These are phyloP conservation scores for Misopates orontium DNA, from an alignment of 257 asterid genomes.

Conservation along the genomic window DNA sequence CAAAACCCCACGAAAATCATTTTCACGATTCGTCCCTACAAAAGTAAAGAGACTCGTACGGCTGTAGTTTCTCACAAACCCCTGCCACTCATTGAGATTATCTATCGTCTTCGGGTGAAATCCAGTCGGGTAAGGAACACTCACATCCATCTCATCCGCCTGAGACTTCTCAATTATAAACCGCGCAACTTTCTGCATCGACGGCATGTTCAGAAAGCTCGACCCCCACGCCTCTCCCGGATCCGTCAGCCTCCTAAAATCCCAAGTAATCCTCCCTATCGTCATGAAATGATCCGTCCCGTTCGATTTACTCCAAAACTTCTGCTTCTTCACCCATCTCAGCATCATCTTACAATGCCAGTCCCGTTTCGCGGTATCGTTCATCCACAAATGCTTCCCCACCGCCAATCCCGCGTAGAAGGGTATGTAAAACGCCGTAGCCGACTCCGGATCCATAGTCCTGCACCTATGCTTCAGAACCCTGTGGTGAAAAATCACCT, in stretches of 20 bases:
- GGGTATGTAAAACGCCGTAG: constrained; percentile 91
- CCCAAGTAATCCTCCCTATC: constrained; percentile 78
- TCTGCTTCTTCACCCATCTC: constrained; percentile 58
- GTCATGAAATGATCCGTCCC: constrained; percentile 84
- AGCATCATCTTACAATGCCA: constrained; percentile 57
- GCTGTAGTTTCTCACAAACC: constrained; percentile 24
- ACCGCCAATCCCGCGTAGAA: constrained; percentile 85
- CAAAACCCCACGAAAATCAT: constrained; percentile 40
- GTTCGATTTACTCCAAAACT: constrained; percentile 52
- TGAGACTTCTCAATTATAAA: constrained; percentile 19
- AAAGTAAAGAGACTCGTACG: constrained; percentile 41
- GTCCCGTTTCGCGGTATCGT: constrained; percentile 57
- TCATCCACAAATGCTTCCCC: constrained; percentile 56
- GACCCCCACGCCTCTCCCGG: constrained; percentile 73
- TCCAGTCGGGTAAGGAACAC: constrained; percentile 50
- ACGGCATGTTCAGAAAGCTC: constrained; percentile 62
- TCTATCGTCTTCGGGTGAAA: constrained; percentile 39
- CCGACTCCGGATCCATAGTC: constrained; percentile 62
- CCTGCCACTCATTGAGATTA: constrained; percentile 34
- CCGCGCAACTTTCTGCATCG: constrained; percentile 58
- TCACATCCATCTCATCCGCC: constrained; percentile 33
- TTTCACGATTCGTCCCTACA: constrained; percentile 38
- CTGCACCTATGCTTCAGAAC: constrained; percentile 64
- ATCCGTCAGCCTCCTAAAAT: constrained; percentile 66
- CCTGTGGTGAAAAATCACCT: constrained; percentile 68